phyloP scores from a whole-genome alignment of 257 asterid genomes.

The Solanum acaule region DNA sequence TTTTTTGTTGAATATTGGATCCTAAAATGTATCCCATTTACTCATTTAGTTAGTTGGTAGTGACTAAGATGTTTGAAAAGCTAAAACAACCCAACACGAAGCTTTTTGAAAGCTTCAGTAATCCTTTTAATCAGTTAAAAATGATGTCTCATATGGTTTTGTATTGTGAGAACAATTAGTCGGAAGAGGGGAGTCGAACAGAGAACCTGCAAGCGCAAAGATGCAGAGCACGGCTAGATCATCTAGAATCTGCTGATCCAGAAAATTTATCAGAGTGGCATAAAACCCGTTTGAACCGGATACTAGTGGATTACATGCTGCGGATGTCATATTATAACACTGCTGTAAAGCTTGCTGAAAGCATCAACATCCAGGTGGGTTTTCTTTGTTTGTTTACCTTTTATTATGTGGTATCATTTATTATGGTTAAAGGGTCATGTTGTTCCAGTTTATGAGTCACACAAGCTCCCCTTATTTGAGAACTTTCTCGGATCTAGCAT shows the following conservation, averaged over 20 bases:
- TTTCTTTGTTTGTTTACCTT: neutral
- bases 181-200: constrained; percentile 77
- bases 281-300: constrained; percentile 56
- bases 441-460: neutral
- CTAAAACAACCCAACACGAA: neutral
- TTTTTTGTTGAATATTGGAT: no score
- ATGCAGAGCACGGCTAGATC: constrained; percentile 67
- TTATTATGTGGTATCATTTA: neutral
- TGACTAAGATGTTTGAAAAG: neutral
- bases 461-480: neutral
- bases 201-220: constrained; percentile 89
- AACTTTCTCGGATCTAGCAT: neutral
- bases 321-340: constrained; percentile 89
- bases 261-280: constrained; percentile 67
- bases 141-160: neutral
- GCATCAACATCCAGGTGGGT: constrained; percentile 70
- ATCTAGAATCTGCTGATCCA: constrained; percentile 64
- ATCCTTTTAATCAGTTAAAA: neutral
- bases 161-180: constrained; percentile 26
- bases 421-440: neutral
- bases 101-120: neutral
- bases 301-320: constrained; percentile 90
- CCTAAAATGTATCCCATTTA: neutral
- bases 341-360: constrained; percentile 74
- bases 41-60: neutral